Conservation (phyloP, 805 yeast species). For the Pichia ethanolica region DNA sequence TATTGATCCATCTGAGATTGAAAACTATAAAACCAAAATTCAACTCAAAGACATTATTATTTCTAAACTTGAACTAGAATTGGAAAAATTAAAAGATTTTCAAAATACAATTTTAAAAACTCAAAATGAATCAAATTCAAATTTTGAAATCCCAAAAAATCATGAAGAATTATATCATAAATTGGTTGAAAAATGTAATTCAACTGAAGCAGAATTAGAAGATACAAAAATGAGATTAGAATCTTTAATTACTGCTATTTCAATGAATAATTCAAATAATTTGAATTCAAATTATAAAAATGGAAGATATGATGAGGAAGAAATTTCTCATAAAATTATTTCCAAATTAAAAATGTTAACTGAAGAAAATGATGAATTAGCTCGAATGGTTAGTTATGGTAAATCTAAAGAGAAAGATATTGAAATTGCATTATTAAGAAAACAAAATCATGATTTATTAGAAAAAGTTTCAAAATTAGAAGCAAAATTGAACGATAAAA, state of each 20-base stretch:
- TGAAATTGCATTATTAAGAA: slow-evolving; percentile 54
- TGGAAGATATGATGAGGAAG: slow-evolving; percentile 68
- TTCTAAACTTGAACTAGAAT: slow-evolving; percentile 38
- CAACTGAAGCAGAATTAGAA: slow-evolving; percentile 39
- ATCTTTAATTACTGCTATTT: slow-evolving; percentile 48
- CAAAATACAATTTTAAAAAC: slow-evolving; percentile 32
- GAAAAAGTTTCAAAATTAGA: slow-evolving; percentile 27
- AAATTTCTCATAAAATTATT: slow-evolving; percentile 65
- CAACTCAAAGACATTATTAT: slow-evolving; percentile 48
- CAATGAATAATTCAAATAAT: slow-evolving; percentile 40
- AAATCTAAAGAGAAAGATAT: slow-evolving; percentile 63
- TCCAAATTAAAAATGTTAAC: slow-evolving; percentile 52
- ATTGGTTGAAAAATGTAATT: slow-evolving; percentile 22
- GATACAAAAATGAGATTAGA: slow-evolving; percentile 61
- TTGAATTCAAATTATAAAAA: slow-evolving; percentile 34
- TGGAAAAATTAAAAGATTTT: slow-evolving; percentile 33
- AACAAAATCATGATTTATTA: slow-evolving; percentile 42
- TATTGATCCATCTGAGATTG: slow-evolving; percentile 19
- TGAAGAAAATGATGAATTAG: slow-evolving; percentile 62
- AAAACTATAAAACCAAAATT: slow-evolving; percentile 41
- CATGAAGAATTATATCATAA: slow-evolving; percentile 27
- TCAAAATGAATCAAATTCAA: slow-evolving; percentile 9
- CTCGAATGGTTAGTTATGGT: slow-evolving; percentile 69
- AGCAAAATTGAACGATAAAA: slow-evolving; percentile 15
- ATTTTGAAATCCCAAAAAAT: slow-evolving; percentile 28